A percentile compares a stretch with the other conserved stretches of the same genome.
phyloP scores from a whole-genome alignment of 2,329 filamentous ascomycete genomes.

The Cryphonectria radicalis region DNA sequence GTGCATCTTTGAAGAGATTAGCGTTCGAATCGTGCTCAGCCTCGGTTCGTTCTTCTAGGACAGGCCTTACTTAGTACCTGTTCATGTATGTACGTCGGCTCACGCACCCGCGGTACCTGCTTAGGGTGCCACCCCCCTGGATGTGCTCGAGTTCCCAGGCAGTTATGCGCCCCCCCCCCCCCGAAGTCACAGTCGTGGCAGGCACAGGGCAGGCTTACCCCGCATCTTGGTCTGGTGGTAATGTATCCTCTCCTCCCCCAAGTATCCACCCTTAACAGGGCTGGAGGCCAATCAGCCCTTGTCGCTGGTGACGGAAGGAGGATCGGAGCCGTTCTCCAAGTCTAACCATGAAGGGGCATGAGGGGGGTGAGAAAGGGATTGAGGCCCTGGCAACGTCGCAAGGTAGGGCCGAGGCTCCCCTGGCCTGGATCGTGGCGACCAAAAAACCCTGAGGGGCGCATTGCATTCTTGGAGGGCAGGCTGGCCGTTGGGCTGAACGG shows the following conservation, averaged over 20 bases:
- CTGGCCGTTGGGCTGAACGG: neutral
- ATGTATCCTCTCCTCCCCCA: constrained; percentile 9
- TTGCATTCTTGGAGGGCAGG: neutral
- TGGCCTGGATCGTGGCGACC: neutral
- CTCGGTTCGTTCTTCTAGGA: neutral
- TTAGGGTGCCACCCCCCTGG: neutral
- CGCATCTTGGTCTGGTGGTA: constrained; percentile 14
- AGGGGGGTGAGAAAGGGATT: neutral
- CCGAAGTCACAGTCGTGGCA: no score
- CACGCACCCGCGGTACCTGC: neutral
- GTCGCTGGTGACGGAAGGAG: constrained; percentile 14
- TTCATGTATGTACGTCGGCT: neutral
- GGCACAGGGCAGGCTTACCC: constrained; percentile 9
- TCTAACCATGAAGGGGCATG: constrained; percentile 16
- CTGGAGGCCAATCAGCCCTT: neutral
- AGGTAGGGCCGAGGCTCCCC: constrained; percentile 3
- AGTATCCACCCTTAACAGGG: neutral
- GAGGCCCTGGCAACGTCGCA: constrained; percentile 3
- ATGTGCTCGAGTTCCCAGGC: neutral
- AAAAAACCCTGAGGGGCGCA: neutral
- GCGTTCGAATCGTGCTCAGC: neutral
- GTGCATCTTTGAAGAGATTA: no score
- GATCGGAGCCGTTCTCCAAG: neutral
- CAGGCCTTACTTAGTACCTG: neutral
- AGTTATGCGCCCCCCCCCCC: no score